Base-by-base conservation (phyloP, 768 basidiomycete species). In the Rhodotorula paludigena region DNA sequence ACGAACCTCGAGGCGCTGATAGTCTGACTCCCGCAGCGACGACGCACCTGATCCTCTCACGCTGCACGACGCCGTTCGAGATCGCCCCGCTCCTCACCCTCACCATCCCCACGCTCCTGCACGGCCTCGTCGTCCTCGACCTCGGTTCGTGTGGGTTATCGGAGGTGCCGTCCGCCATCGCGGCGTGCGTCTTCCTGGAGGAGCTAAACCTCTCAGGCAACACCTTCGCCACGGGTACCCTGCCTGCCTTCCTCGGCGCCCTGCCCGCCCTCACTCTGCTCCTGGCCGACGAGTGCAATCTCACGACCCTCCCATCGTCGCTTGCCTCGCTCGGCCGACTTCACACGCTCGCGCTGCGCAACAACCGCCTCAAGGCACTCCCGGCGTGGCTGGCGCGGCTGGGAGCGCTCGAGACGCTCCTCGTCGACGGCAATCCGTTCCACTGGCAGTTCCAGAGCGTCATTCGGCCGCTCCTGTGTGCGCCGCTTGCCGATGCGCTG, bases 391-490 rank as follows among this genome's bases (percentile, higher is more conserved):
- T 99, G 53, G 91, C 90, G 77, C 84, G 90, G 36, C 82, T 99
- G n/a, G 83, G 83, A 38, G 73, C 74, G 6, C 81, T 99, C 54
- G 90, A 94, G 78, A 88, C 87, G 3, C 80, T 99, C 6, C 88
- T 87, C 72, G 85, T 99, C n/a, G 94, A 98, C 70, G 88, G 87
- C 25, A 99, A 99, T 77, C 92, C 93, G 14, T 97, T 99, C 79
- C 89, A 90, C 74, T 89, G 89, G 14, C 89, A 90, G 2, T 96
- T 92, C 90, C 86, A 87, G 76, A 86, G 89, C 39, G 82, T 99
- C 60, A 86, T 96, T 33, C 89, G 88, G 64, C 91, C 92, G 1
- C 81, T 97, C 55, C 81, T 92, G 15, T 82, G 86, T 59, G 85
- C 75, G 77, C 80, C 54, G 35, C n/a, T 38, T 10, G 14, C n/a